phyloP scores from a whole-genome alignment of 2,329 filamentous ascomycete species.

The Xylaria sp. region DNA sequence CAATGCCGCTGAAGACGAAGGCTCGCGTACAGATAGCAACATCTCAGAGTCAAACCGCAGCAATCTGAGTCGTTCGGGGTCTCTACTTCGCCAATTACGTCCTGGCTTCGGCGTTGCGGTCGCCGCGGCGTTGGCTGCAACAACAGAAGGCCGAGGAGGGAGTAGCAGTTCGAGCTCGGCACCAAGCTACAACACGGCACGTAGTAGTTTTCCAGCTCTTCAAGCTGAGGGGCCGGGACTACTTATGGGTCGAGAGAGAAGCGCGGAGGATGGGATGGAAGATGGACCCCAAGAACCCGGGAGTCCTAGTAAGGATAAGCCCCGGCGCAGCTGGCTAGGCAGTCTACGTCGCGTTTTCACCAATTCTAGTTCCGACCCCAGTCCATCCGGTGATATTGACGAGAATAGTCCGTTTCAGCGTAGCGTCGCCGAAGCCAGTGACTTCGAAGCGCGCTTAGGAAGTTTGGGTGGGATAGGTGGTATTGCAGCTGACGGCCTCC shows the following conservation, averaged over 20 bases:
- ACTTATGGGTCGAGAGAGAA: constrained; percentile 52
- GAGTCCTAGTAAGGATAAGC: constrained; percentile 67
- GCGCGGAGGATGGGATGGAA: constrained; percentile 37
- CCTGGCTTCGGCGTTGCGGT: constrained; percentile 50
- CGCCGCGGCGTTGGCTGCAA: constrained; percentile 44
- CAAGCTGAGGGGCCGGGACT: constrained; percentile 64
- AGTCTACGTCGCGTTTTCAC: constrained; percentile 72
- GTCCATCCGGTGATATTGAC: constrained; percentile 41
- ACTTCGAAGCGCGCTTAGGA: constrained; percentile 56
- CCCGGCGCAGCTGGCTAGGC: constrained; percentile 72
- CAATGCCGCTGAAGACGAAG: constrained; percentile 55
- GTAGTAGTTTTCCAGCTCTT: constrained; percentile 61
- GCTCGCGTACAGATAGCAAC: constrained; percentile 64
- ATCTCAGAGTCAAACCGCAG: constrained; percentile 65
- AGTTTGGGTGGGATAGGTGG: constrained; percentile 55
- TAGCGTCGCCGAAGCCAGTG: constrained; percentile 50
- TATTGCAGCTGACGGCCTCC: constrained; percentile 56
- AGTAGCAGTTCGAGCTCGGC: constrained; percentile 52
- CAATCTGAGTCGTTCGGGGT: constrained; percentile 52
- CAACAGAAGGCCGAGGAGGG: constrained; percentile 47
- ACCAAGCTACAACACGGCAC: constrained; percentile 63
- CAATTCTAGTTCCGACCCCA: constrained; percentile 53
- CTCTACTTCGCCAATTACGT: constrained; percentile 51
- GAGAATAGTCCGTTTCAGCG: constrained; percentile 48
- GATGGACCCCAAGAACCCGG: constrained; percentile 53